Base-by-base conservation (phyloP, 1,284 basidiomycete genomes). In the Irpex sp. region DNA sequence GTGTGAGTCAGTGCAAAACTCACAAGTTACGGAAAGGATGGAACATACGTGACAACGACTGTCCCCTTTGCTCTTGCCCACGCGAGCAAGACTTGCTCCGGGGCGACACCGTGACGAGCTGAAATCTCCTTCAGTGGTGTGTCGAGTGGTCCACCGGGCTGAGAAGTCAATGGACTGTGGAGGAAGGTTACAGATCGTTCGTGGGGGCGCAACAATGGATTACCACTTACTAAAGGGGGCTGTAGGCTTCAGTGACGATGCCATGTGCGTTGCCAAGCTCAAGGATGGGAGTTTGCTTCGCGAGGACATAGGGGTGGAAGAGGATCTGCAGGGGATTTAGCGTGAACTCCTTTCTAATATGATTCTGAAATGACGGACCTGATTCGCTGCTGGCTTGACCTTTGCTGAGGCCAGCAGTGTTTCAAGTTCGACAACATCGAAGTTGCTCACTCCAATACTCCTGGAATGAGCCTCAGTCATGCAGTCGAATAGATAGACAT, bases 361-460 rank as follows among this genome's bases (percentile, higher is more conserved):
- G n/a, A 31, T 5, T 17, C 4, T 26, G n/a, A 34, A 37, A 37
- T 40, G 13, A 68, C 71, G 15, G 37, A 87, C 91, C 78, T 93
- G 92, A 72, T 94, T 93, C 49, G 91, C 89, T 0, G 84, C 87
- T 8, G 92, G 92, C 64, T 82, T 85, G 66, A 90, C 76, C 44
- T 80, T 81, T 1, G 87, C 86, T 0, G 79, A 76, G 65, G 83
- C 83, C 61, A 89, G 68, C 2, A 93, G 73, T 2, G 75, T 76
- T 70, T 89, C 77, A 3, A 93, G 80, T 36, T 92, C 78, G 1
- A 81, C 73, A 13, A 90, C 71, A 13, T 72, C 75, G 72, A 91
- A 93, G 78, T 93, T 93, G 75, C 88, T 91, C 59, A 93, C 88
- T n/a, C 91, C 91, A 66, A 92, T 92, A 68, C 86, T 89, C 81